A percentile compares a stretch with the other conserved stretches of the same genome.
Evolutionary conservation across 2,329 filamentous ascomycete genomes (phyloP).

Genomic region (Coniochaeta hoffmannii): DNA sequence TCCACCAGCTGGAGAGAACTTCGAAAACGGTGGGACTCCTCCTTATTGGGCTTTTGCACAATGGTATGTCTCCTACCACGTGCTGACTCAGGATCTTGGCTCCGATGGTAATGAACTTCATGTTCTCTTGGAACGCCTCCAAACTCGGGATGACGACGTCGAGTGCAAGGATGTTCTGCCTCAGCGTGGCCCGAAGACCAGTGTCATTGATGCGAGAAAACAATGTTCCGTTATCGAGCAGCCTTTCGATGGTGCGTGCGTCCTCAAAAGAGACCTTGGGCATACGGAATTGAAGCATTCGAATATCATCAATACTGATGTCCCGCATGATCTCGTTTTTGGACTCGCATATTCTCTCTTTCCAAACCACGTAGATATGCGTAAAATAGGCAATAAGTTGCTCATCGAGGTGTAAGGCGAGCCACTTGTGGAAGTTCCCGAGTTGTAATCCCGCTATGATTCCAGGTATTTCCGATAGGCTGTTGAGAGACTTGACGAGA

Average conservation of each 20-base stretch:
- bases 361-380: neutral
- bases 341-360: neutral
- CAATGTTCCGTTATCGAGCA: constrained; percentile 7
- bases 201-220: constrained; percentile 6
- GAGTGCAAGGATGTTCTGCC: constrained; percentile 7
- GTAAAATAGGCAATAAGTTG: neutral
- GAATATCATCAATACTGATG: constrained; percentile 7
- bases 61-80: constrained; percentile 5
- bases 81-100: constrained; percentile 9
- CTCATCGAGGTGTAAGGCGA: neutral
- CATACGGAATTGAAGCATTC: constrained; percentile 8
- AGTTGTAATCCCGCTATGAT: neutral
- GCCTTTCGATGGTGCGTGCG: constrained; percentile 5
- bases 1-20: constrained; percentile 6
- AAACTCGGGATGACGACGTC: constrained; percentile 11
- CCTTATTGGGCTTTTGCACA: constrained; percentile 8
- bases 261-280: constrained; percentile 6
- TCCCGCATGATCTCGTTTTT: neutral
- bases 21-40: constrained; percentile 7
- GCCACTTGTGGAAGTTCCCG: neutral
- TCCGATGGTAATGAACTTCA: constrained; percentile 10
- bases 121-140: constrained; percentile 12
- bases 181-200: constrained; percentile 5
- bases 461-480: neutral
- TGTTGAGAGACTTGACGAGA: neutral